A percentile compares a stretch with the other conserved stretches of the same genome.
phyloP scores from a whole-genome alignment of 129 eudicot genomes.

The Flaveria ramosissima region DNA sequence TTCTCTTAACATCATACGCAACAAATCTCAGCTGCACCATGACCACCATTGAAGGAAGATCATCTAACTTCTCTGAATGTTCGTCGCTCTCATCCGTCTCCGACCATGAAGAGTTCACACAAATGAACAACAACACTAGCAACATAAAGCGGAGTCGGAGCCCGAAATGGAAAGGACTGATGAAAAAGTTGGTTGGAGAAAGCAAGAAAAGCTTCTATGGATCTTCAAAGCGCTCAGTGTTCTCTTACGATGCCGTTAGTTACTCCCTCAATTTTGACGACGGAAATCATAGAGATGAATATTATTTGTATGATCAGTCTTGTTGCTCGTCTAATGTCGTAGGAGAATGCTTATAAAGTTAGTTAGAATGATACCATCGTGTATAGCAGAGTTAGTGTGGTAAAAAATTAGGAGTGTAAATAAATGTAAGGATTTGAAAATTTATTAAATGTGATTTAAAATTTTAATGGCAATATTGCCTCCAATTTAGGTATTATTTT shows the following conservation, averaged over 20 bases:
- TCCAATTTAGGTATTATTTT: too few species aligned
- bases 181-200: conserved; percentile 51
- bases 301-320: neutral
- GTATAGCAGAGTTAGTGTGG: neutral
- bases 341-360: neutral
- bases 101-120: conserved; percentile 56
- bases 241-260: conserved; percentile 68
- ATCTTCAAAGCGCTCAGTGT: conserved; percentile 43
- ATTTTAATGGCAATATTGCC: too few species aligned
- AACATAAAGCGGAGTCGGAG: neutral
- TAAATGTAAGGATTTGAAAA: neutral
- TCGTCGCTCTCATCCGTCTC: conserved; percentile 35
- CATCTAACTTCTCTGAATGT: conserved; percentile 27
- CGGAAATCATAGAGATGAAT: conserved; percentile 40
- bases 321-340: conserved; percentile 4
- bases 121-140: neutral
- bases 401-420: neutral
- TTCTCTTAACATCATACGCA: neutral
- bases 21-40: neutral
- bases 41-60: conserved; percentile 5
- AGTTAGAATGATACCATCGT: neutral
- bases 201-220: conserved; percentile 54
- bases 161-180: conserved; percentile 49
- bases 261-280: conserved; percentile 80
- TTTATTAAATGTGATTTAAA: neutral